These are phyloP conservation scores for Arabidopsis arenosa DNA, from an alignment of 345 rosid genomes.

Conservation along the genomic window DNA sequence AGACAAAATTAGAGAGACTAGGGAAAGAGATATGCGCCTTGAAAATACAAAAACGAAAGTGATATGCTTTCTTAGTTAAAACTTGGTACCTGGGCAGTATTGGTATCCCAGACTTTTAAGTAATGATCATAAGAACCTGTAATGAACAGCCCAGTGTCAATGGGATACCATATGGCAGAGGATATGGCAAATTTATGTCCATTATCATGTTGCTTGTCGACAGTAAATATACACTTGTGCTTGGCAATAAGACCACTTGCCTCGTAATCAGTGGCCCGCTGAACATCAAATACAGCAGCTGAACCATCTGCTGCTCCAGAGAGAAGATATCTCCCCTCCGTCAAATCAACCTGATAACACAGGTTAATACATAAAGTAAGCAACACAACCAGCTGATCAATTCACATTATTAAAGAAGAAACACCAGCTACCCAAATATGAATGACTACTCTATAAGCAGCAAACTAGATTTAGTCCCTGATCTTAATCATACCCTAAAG, in stretches of 20 bases:
- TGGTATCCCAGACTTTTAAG: slow-evolving; percentile 95
- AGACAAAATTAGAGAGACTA: slow-evolving; percentile 10
- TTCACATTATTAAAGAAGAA: not conserved
- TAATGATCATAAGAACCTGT: slow-evolving; percentile 86
- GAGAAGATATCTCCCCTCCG: slow-evolving; percentile 83
- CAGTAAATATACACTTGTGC: slow-evolving; percentile 67
- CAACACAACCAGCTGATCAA: not conserved
- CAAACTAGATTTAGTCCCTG: no score
- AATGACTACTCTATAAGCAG: not conserved
- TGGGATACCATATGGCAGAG: slow-evolving; percentile 91
- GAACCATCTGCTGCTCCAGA: slow-evolving; percentile 92
- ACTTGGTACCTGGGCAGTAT: slow-evolving; percentile 67
- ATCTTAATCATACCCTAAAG: not conserved
- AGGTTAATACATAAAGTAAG: slow-evolving; percentile 3
- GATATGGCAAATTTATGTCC: slow-evolving; percentile 83
- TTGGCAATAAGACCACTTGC: slow-evolving; percentile 75
- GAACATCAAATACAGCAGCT: slow-evolving; percentile 77
- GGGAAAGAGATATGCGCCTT: not conserved
- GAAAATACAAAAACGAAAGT: not conserved
- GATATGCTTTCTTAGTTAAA: not conserved
- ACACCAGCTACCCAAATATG: not conserved
- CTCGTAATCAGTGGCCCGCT: slow-evolving; percentile 62
- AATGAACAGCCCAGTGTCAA: slow-evolving; percentile 90
- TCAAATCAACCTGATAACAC: slow-evolving; percentile 81
- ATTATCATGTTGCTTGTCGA: slow-evolving; percentile 77